phyloP scores from a whole-genome alignment of 129 eudicot species.

The Tanacetum coccineum region DNA sequence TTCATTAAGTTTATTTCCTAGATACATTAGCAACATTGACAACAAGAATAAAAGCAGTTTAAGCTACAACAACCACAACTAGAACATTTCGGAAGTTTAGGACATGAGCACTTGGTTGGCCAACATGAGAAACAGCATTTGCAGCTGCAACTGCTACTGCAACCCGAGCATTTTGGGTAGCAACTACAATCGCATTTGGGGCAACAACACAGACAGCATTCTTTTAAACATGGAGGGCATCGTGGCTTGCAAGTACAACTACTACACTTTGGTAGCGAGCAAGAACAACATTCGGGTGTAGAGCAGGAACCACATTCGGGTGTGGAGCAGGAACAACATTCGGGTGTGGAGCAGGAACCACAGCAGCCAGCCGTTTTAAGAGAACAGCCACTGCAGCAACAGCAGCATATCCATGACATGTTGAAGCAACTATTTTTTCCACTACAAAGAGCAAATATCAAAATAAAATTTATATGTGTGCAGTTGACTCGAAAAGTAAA shows the following conservation, averaged over 20 bases:
- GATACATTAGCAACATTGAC: conserved; percentile 34
- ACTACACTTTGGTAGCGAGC: conserved; percentile 45
- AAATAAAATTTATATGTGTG: no score
- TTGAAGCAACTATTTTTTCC: conserved; percentile 51
- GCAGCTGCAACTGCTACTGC: conserved; percentile 31
- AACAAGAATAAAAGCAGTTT: conserved; percentile 46
- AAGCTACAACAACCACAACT: conserved; percentile 38
- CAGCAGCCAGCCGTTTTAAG: conserved; percentile 44
- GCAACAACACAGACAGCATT: conserved; percentile 25
- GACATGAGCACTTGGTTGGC: conserved; percentile 31
- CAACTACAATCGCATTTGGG: conserved; percentile 31
- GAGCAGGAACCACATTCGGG: conserved; percentile 44
- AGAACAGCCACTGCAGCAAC: conserved; percentile 27
- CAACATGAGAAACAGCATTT: conserved; percentile 34
- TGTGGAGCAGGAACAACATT: conserved; percentile 38
- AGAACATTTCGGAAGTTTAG: conserved; percentile 45
- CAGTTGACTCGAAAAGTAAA: background rate
- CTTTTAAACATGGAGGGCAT: conserved; percentile 33
- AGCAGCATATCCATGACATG: conserved; percentile 57
- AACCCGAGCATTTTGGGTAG: conserved; percentile 31
- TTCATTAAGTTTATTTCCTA: no score
- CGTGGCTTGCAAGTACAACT: conserved; percentile 33
- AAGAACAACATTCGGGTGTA: conserved; percentile 35
- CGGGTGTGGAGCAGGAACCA: conserved; percentile 33
- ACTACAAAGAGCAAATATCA: conserved; percentile 27